A percentile compares a stretch with the other conserved stretches of the same genome.
phyloP scores from a whole-genome alignment of 768 basidiomycete species.

The Serendipita indica region DNA sequence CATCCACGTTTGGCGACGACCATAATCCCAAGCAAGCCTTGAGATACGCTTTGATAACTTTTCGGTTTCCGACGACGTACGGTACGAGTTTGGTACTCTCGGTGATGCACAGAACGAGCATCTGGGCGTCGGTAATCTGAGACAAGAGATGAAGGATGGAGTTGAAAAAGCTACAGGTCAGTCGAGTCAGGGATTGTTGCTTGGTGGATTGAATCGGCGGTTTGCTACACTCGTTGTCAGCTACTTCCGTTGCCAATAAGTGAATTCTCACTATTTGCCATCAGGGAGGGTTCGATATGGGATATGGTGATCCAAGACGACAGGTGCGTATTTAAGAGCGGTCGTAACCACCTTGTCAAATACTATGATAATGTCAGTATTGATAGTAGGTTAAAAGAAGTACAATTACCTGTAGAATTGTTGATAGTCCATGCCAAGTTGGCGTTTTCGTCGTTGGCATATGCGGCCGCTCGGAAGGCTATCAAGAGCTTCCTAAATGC shows the following conservation, averaged over 20 bases:
- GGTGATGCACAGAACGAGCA: constrained; percentile 51
- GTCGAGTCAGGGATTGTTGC: constrained; percentile 70
- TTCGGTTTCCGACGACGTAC: constrained; percentile 71
- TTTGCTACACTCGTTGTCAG: constrained; percentile 41
- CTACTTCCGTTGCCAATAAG: too few species aligned
- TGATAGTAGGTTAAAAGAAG: background rate
- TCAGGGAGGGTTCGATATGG: constrained; percentile 70
- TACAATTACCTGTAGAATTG: constrained; percentile 49
- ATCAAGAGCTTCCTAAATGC: constrained; percentile 70
- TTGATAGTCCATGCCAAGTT: constrained; percentile 78
- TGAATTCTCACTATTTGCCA: constrained; percentile 64
- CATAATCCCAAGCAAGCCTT: constrained; percentile 83
- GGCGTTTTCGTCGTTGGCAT: constrained; percentile 76
- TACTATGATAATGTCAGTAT: constrained; percentile 33
- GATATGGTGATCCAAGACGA: constrained; percentile 72
- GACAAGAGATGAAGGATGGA: constrained; percentile 68
- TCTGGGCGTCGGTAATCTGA: constrained; percentile 49
- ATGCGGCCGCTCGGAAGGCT: constrained; percentile 81
- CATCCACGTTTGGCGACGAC: constrained; percentile 39
- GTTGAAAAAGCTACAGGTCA: constrained; percentile 79
- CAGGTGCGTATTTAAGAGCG: constrained; percentile 75
- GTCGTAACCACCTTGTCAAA: constrained; percentile 87
- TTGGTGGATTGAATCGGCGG: constrained; percentile 66
- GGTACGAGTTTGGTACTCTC: constrained; percentile 86
- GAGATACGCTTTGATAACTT: constrained; percentile 70